phyloP scores from a whole-genome alignment of 106 monocot species.

The Amphibolis antarctica region DNA sequence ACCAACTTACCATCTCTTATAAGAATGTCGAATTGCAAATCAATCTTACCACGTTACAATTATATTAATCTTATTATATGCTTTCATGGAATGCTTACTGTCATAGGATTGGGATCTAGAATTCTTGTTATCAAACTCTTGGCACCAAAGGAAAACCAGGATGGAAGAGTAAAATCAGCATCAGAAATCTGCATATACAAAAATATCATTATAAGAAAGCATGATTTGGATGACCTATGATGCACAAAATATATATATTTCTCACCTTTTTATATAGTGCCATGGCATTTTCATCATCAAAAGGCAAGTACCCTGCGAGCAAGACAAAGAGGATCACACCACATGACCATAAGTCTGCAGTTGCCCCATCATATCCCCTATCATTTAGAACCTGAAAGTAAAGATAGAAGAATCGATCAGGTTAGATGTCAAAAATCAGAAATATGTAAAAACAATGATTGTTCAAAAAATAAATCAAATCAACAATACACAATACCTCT shows the following conservation, averaged over 20 bases:
- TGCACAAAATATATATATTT: conserved; percentile 3
- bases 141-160: conserved; percentile 71
- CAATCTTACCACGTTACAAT: background rate
- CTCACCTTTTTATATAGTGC: conserved; percentile 73
- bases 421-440: background rate
- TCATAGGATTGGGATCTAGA: conserved; percentile 77
- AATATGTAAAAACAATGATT: background rate
- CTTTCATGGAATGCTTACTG: conserved; percentile 18
- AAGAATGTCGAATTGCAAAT: background rate
- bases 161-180: conserved; percentile 62
- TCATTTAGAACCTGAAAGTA: conserved; percentile 49
- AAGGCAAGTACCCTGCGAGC: conserved; percentile 93
- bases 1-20: background rate
- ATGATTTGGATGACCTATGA: background rate
- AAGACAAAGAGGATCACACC: conserved; percentile 84
- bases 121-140: conserved; percentile 60
- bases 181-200: conserved; percentile 45
- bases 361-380: conserved; percentile 77
- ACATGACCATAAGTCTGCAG: conserved; percentile 89
- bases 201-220: background rate
- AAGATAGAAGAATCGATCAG: background rate
- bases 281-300: conserved; percentile 77
- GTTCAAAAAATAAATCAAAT: background rate
- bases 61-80: background rate
- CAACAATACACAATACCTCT: conserved; percentile 31